A percentile compares a stretch with the other conserved stretches of the same genome.
phyloP scores from a whole-genome alignment of 306 rosid genomes.

The Glycine tomentella region DNA sequence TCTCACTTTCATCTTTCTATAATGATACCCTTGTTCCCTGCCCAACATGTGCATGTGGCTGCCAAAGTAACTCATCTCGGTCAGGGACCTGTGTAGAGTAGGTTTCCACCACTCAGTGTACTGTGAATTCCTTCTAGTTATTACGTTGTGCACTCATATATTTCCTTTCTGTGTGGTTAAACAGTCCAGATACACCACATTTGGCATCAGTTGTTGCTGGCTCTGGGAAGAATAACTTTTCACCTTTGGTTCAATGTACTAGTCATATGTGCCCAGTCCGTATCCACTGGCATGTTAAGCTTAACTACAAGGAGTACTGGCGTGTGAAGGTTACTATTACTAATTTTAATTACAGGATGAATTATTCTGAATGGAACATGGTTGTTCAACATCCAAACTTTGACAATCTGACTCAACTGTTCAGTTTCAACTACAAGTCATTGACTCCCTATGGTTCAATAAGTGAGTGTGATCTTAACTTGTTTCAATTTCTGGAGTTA shows the following conservation, averaged over 20 bases:
- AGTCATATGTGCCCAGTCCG: slow-evolving; percentile 89
- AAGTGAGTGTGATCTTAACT: slow-evolving; percentile 59
- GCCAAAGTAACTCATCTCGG: slow-evolving; percentile 60
- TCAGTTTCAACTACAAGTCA: slow-evolving; percentile 83
- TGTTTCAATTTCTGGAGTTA: slow-evolving; percentile 16
- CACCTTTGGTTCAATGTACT: slow-evolving; percentile 84
- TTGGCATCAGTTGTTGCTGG: slow-evolving; percentile 74
- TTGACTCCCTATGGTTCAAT: slow-evolving; percentile 72
- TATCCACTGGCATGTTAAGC: slow-evolving; percentile 90
- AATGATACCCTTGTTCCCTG: slow-evolving; percentile 78
- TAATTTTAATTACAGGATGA: slow-evolving; percentile 84
- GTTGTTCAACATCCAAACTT: slow-evolving; percentile 91
- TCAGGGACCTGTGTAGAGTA: slow-evolving; percentile 76
- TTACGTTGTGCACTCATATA: slow-evolving; percentile 12
- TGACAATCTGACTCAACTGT: slow-evolving; percentile 75
- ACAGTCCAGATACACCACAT: slow-evolving; percentile 68
- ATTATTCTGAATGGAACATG: slow-evolving; percentile 85
- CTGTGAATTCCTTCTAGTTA: slow-evolving; percentile 17
- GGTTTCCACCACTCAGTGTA: slow-evolving; percentile 39
- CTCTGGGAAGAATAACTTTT: slow-evolving; percentile 50
- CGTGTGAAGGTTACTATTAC: slow-evolving; percentile 81
- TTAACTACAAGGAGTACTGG: slow-evolving; percentile 87
- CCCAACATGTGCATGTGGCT: slow-evolving; percentile 81
- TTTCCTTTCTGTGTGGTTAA: slow-evolving; percentile 32
- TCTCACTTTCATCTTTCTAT: slow-evolving; percentile 84